These are phyloP conservation scores for Saturnispora kantuleensis DNA, from an alignment of 805 yeast genomes.

Conservation along the genomic window DNA sequence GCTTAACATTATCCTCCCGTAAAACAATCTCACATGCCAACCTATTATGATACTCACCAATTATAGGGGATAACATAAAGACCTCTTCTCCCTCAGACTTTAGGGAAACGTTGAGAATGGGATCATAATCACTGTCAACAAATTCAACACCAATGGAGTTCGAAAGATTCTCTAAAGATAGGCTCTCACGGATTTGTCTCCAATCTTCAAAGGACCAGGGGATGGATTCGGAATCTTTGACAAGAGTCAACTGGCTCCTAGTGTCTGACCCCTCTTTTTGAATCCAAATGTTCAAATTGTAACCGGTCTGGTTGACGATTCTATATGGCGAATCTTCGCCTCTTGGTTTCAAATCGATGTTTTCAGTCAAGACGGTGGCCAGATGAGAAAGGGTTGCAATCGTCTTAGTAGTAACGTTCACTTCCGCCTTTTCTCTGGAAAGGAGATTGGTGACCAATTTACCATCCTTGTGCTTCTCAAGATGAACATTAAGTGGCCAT, in stretches of 20 bases:
- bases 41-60: slow-evolving; percentile 50
- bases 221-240: slow-evolving; percentile 40
- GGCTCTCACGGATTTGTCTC: slow-evolving; percentile 72
- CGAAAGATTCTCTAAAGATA: slow-evolving; percentile 54
- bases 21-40: slow-evolving; percentile 61
- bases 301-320: slow-evolving; percentile 78
- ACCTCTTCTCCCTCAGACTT: slow-evolving; percentile 78
- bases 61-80: slow-evolving; percentile 50
- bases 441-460: slow-evolving; percentile 53
- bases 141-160: slow-evolving; percentile 57
- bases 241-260: slow-evolving; percentile 24
- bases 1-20: slow-evolving; percentile 69
- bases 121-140: slow-evolving; percentile 44
- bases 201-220: slow-evolving; percentile 96
- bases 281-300: slow-evolving; percentile 74
- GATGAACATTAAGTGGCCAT: slow-evolving; percentile 70
- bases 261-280: slow-evolving; percentile 28
- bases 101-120: slow-evolving; percentile 49
- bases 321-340: slow-evolving; percentile 77
- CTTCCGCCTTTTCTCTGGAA: slow-evolving; percentile 69
- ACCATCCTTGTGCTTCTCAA: slow-evolving; percentile 39
- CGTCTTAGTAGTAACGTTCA: slow-evolving; percentile 73
- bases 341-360: slow-evolving; percentile 48
- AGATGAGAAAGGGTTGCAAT: slow-evolving; percentile 69
- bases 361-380: slow-evolving; percentile 44